Base-by-base conservation (phyloP, 2,329 filamentous ascomycete species). In the Aspergillus luchuensis region DNA sequence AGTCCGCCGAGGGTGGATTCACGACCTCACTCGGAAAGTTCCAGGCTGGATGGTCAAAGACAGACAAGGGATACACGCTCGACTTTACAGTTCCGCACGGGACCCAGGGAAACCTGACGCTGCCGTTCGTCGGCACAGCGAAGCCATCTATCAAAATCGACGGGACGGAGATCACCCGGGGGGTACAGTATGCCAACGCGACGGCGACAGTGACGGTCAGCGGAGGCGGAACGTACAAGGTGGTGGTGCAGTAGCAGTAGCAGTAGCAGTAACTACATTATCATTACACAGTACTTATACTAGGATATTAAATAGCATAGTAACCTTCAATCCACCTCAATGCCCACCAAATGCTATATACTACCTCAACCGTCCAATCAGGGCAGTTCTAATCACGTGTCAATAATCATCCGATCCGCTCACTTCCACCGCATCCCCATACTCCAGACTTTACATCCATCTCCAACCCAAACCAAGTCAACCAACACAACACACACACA, bases 1-100 rank as follows among this genome's bases (percentile, higher is more conserved):
- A 64, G 15, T 72, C 64, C 50, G 80, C 78, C 2, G 72, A 81
- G 62, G 79, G 75, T 1, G 81, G 81, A 0, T 84, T 83, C 57
- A 73, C 69, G 33, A 83, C 81, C 1, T 62, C 61, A n/a, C 62
- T 82, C 33, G 81, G 81, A 0, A 75, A 70, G 38, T 54, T 41
- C 38, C 39, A 56, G 41, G 67, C 65, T 6, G 56, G 61, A 17
- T 72, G 70, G 70, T 63, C 49, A 5, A 66, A 55, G 43, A 36
- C 36, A 2, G 21, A 47, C 1, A 23, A 56, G 36, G 61, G 58
- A n/a, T 72, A 72, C 58, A 59, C 52, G 1, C 30, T 72, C 30
- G 47, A 56, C 3, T 70, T 72, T 23, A 64, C 65, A 0, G 68
- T 69, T 2, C 68, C 69, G 0, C 33, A 63, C 19, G 65, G 66